A percentile compares a stretch with the other conserved stretches of the same genome.
Conservation (phyloP, 179 eudicot genomes). For the Corrigiola litoralis region DNA sequence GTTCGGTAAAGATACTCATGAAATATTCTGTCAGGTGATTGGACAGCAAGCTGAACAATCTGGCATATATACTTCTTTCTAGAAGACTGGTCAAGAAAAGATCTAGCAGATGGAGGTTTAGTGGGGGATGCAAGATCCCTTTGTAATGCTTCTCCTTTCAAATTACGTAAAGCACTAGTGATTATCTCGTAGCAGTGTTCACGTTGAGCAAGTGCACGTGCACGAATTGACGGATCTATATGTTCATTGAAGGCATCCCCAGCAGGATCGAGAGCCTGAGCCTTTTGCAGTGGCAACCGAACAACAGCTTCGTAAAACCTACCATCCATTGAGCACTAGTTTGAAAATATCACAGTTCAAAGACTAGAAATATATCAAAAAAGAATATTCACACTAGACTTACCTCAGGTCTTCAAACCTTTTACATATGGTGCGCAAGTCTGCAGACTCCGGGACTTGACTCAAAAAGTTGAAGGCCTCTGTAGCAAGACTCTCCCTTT, state of each 20-base stretch:
- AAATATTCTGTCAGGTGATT: slow-evolving; percentile 86
- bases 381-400: slow-evolving; percentile 1
- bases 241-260: slow-evolving; percentile 93
- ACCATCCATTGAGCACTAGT: slow-evolving; percentile 16
- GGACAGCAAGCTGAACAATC: slow-evolving; percentile 93
- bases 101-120: slow-evolving; percentile 47
- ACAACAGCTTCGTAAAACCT: slow-evolving; percentile 99
- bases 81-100: slow-evolving; percentile 60
- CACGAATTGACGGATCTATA: slow-evolving; percentile 58
- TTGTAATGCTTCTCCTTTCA: slow-evolving; percentile 61
- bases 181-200: slow-evolving; percentile 91
- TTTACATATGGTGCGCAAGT: slow-evolving; percentile 83
- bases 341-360: background rate
- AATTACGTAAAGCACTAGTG: slow-evolving; percentile 61
- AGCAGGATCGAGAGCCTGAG: slow-evolving; percentile 90
- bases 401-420: slow-evolving; percentile 95
- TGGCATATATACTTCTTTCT: slow-evolving; percentile 79
- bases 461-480: slow-evolving; percentile 83
- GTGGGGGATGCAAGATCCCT: slow-evolving; percentile 69
- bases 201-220: slow-evolving; percentile 76
- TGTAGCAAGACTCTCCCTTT: slow-evolving; percentile 78
- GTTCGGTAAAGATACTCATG: slow-evolving; percentile 77
- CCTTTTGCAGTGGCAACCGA: slow-evolving; percentile 87
- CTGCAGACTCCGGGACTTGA: slow-evolving; percentile 92
- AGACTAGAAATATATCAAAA: background rate